Base-by-base conservation (phyloP, 306 rosid genomes). In the Abrus precatorius region DNA sequence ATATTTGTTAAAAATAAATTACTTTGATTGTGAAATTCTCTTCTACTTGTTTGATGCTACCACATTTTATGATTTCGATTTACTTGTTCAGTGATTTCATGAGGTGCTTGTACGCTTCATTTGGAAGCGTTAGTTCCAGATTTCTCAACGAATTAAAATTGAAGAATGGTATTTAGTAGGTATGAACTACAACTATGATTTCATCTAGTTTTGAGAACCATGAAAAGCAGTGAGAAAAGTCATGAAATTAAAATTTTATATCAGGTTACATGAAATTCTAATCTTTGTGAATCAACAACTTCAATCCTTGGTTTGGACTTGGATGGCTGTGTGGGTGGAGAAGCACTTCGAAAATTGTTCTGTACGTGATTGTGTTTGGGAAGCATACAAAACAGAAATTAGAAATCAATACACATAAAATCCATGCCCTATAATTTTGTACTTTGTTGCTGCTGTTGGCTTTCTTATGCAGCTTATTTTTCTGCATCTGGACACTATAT, bases 1-100 rank as follows among this genome's bases (percentile, higher is more conserved):
- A 13, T 54, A 8, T 11, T 6, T 65, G 7, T 20, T 3, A 14
- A 14, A 62, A 65, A 9, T 41, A 14, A 14, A 40, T 1, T 20
- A 20, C 20, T 65, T 40, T 41, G 7, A 3, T 4, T 43, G 53
- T 14, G 52, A 20, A 20, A 20, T 20, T 20, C 20, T 20, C 8
- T 57, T 12, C 65, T 71, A 12, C 41, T 9, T 55, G 38, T 52
- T 11, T 82, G 44, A 52, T 44, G 5, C 59, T 33, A 2, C 63
- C 40, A 50, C n/a, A 52, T 57, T 36, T 79, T 44, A 67, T 77
- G 9, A 6, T 66, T 43, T 66, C 41, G 72, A 20, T 43, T 65
- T 80, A 72, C 40, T 84, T 80, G 45, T 85, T 61, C 88, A 87
- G 88, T 80, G 87, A 87, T 65, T 57, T 80, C 78, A 43, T 71